Percentiles rank a stretch among this genome's conserved stretches.
These are phyloP conservation scores for Alternaria arborescens DNA, from an alignment of 2,329 filamentous ascomycete species.

Conservation along the genomic window DNA sequence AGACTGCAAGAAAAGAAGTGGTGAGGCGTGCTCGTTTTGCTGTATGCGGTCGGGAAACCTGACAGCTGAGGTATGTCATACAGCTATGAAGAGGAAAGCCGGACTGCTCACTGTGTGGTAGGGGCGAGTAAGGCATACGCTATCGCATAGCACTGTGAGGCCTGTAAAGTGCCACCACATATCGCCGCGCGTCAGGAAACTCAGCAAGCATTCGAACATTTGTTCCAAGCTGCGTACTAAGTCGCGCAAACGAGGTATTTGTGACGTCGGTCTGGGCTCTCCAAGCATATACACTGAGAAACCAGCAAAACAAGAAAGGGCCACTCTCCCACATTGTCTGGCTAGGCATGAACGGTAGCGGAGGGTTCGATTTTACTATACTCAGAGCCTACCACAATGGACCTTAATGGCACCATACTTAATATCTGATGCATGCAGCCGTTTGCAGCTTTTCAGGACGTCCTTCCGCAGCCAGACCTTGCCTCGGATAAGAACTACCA, in stretches of 20 bases:
- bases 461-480: background rate
- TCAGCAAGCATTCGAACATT: too few species aligned
- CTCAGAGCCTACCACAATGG: background rate
- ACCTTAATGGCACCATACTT: background rate
- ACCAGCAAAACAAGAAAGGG: background rate
- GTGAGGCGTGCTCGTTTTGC: background rate
- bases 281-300: background rate
- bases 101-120: background rate
- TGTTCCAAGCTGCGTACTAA: background rate
- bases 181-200: background rate
- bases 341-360: too few species aligned
- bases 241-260: background rate
- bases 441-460: background rate
- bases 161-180: background rate
- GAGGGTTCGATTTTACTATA: rapidly evolving
- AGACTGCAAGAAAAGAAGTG: rapidly evolving
- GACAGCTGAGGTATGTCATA: background rate
- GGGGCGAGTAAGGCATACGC: background rate
- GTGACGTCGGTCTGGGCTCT: background rate
- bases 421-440: background rate
- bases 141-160: background rate
- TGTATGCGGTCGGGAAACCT: background rate
- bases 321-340: too few species aligned
- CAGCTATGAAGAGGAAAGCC: background rate
- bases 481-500: background rate